phyloP scores from a whole-genome alignment of 1,284 basidiomycete genomes.

The Ceraceosorus bombacis region DNA sequence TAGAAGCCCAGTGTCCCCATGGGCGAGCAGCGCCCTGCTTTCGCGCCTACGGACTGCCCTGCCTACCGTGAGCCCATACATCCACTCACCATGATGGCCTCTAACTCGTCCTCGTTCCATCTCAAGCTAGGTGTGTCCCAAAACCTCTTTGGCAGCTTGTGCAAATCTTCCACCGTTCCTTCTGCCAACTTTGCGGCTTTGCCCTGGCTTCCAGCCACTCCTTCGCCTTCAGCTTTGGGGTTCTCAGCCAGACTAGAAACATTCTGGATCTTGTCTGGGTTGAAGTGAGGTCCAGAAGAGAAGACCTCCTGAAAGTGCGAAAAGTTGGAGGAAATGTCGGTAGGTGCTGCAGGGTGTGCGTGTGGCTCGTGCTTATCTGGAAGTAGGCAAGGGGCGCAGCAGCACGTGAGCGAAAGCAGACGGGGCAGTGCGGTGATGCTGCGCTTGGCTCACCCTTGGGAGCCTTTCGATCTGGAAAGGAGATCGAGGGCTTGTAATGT shows the following conservation, averaged over 20 bases:
- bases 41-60: too few relatives aligned
- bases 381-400: too few relatives aligned
- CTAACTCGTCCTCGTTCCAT: conserved; percentile 37
- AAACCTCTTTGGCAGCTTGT: conserved; percentile 35
- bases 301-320: conserved; percentile 38
- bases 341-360: conserved; percentile 44
- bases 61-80: too few relatives aligned
- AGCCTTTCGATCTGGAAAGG: too few relatives aligned
- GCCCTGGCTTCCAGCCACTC: conserved; percentile 13
- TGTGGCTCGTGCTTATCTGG: conserved; percentile 34
- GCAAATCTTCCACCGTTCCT: conserved; percentile 16
- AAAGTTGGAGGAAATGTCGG: conserved; percentile 28
- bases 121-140: conserved; percentile 38
- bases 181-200: conserved; percentile 9
- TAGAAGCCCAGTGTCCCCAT: too few relatives aligned
- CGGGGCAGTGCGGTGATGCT: too few relatives aligned
- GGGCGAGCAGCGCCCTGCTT: too few relatives aligned
- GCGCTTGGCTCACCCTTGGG: too few relatives aligned
- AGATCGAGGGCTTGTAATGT: too few relatives aligned
- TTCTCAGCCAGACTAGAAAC: conserved; percentile 12
- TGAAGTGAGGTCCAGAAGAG: conserved; percentile 41
- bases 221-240: conserved; percentile 18
- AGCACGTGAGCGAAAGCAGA: too few relatives aligned
- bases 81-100: conserved; percentile 40
- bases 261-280: conserved; percentile 33